Evolutionary conservation across 306 rosid species (phyloP).

Genomic region (Potentilla sterilis): DNA sequence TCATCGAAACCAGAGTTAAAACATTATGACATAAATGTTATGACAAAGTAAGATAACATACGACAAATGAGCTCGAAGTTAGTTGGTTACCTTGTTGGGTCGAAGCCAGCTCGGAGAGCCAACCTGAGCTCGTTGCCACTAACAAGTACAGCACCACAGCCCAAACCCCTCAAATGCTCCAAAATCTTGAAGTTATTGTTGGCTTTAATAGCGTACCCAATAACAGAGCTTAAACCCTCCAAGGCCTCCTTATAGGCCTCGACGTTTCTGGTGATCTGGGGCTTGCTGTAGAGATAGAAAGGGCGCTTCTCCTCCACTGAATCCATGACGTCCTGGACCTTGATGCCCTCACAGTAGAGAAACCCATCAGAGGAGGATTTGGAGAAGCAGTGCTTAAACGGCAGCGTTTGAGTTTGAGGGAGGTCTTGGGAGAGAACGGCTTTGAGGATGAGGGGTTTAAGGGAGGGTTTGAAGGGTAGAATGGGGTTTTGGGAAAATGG

Average conservation of each 20-base stretch:
- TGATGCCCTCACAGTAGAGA: conserved; percentile 60
- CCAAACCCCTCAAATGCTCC: conserved; percentile 78
- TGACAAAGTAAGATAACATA: no score
- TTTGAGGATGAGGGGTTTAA: conserved; percentile 37
- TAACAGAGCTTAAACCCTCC: conserved; percentile 65
- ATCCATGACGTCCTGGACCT: conserved; percentile 84
- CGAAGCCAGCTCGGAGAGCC: conserved; percentile 83
- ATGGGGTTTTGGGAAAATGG: conserved; percentile 34
- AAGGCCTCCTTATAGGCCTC: conserved; percentile 78
- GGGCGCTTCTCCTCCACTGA: conserved; percentile 74
- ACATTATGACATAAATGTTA: no score
- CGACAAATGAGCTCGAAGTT: no score
- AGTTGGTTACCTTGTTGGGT: conserved; percentile 60
- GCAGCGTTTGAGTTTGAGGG: conserved; percentile 24
- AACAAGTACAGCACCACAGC: conserved; percentile 95
- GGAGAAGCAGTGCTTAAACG: conserved; percentile 68
- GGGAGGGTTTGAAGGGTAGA: conserved; percentile 31
- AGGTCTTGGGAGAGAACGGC: conserved; percentile 43
- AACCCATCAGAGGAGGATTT: conserved; percentile 77
- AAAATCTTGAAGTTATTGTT: conserved; percentile 86
- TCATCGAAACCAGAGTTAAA: no score
- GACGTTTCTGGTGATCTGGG: conserved; percentile 78
- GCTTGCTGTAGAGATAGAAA: conserved; percentile 85
- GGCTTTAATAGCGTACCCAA: conserved; percentile 93
- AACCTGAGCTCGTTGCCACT: conserved; percentile 91